Evolutionary conservation across 1,139 yeast genomes (phyloP), one percentile per base, ranked within the genome.

Genomic region (Sugiyamaella novakii): DNA sequence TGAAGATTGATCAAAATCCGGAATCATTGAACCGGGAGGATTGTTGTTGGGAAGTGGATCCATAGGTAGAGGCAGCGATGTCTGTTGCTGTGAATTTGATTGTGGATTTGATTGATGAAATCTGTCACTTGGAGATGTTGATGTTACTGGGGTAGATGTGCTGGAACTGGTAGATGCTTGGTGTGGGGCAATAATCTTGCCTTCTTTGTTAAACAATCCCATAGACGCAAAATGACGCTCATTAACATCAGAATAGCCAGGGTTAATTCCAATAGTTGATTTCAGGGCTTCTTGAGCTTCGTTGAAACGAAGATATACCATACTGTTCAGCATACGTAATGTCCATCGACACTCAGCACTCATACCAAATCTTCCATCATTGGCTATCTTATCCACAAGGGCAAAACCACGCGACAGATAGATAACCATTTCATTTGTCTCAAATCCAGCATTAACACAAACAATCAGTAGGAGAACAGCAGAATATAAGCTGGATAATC

Each of bases 321-420:
- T 73, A 52, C 78, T 77, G 57, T 79, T 80, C 46, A 80, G 68
- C 70, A 76, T 78, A 54, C 79, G 79, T 33, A 82, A 62, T 1
- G 81, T 82, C 87, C 87, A 82, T 24, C 79, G 62, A 59, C 84
- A 79, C 60, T 82, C 87, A 46, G 74, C 72, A 8, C 78, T 80
- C 87, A 82, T 82, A 42, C 72, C 74, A 59, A 77, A 78, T 47
- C 81, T 63, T 46, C 73, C 77, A 39, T 70, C 70, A 27, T 67
- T 60, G 5, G 73, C 59, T 10, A 75, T 60, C 48, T 66, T 66
- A 15, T 76, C 75, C 39, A 73, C 59, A 1, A 67, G 49, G 7
- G 49, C 47, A 46, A 69, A 59, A 3, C 67, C 63, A 27, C 54
- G 47, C 5, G 50, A 25, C 12, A 70, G 54, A 18, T 61, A 59